Base-by-base conservation (phyloP, 2,329 filamentous ascomycete species). In the Microdochium paspali region DNA sequence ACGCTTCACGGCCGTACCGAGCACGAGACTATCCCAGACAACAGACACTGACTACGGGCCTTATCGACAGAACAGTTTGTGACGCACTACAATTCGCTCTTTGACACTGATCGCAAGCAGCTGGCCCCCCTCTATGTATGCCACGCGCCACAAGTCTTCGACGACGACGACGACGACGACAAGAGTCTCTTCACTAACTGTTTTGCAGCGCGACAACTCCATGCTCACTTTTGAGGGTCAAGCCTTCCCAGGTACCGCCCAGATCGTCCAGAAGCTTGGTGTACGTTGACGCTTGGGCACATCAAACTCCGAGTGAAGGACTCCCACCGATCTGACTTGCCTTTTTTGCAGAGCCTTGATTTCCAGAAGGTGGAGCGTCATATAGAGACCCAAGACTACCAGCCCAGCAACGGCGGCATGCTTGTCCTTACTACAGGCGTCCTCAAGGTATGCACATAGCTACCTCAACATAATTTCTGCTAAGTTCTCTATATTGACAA, bases 161-260 rank as follows among this genome's bases (percentile, higher is more conserved):
- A n/a, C n/a, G n/a, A n/a, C n/a, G n/a, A n/a, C n/a, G n/a, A n/a
- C n/a, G 25, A 21, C 3, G 25, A 28, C 6, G 46, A 21, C 35
- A 23, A 20, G 24, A 21, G 20, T 7, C 35, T 30, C 24, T 39
- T 42, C 51, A 39, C 51, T 31, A 46, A 40, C 15, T 28, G 31
- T 30, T 31, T 24, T 48, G 61, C 57, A 95, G 89, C 82, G 86
- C 61, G 78, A 85, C 4, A 67, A 84, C 51, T 97, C 93, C 44
- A 95, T 95, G 86, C 77, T 97, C 69, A 96, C 91, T 45, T 97
- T 96, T 62, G 89, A 97, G 77, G 82, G 77, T 44, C 58, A 72
- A 42, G 81, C 84, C 13, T 67, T 79, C 50, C 73, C 81, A 60
- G 90, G 91, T 53, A 69, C 71, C 30, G 62, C 57, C 23, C 64